Conservation (phyloP, 2,329 filamentous ascomycete species). For the Claviceps africana region DNA sequence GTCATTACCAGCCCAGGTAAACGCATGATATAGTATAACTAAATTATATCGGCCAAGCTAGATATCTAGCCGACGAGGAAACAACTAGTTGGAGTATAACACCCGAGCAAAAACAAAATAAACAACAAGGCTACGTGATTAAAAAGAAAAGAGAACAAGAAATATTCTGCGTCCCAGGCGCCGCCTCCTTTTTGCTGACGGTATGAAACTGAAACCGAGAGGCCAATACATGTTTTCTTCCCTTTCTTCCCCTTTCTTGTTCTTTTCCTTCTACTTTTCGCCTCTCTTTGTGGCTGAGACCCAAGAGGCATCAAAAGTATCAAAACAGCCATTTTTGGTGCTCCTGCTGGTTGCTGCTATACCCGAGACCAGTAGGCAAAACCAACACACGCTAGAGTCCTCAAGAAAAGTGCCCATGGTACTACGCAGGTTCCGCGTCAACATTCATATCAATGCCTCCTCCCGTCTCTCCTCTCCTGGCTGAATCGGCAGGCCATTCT, state of each 20-base stretch:
- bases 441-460: slow-evolving; percentile 17
- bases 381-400: neutral
- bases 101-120: slow-evolving; percentile 11
- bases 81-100: slow-evolving; percentile 19
- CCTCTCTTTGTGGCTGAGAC: neutral
- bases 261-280: neutral
- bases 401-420: neutral
- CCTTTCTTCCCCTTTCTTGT: too few species aligned
- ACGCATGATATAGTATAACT: slow-evolving; percentile 27
- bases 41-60: slow-evolving; percentile 33
- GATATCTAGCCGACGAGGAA: slow-evolving; percentile 19
- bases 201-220: neutral
- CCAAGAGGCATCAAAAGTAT: neutral
- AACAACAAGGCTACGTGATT: slow-evolving; percentile 24
- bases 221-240: slow-evolving; percentile 3
- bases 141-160: slow-evolving; percentile 11
- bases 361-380: neutral
- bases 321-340: neutral
- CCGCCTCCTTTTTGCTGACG: neutral
- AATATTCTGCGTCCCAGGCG: slow-evolving; percentile 5
- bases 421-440: slow-evolving; percentile 12
- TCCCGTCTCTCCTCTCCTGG: slow-evolving; percentile 11
- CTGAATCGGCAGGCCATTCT: slow-evolving; percentile 16
- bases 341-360: neutral
- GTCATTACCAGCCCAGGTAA: too few species aligned